Evolutionary conservation across 148 eudicot genomes (phyloP).

Genomic region (Diospyros kaki): DNA sequence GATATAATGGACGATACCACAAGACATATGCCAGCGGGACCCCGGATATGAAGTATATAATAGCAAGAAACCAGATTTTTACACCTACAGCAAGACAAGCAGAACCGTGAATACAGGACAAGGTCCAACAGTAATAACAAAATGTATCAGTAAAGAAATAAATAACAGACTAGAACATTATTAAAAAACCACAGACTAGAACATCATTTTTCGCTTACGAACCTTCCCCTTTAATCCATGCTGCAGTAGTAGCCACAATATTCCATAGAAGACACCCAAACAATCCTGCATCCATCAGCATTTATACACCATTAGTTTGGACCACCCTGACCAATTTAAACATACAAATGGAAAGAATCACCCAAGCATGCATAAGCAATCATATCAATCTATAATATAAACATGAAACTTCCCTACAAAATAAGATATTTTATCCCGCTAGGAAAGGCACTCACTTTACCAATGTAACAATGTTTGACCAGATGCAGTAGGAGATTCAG

Average conservation of each 20-base stretch:
- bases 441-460: neutral
- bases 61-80: conserved; percentile 85
- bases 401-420: neutral
- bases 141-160: neutral
- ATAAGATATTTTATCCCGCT: neutral
- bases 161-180: neutral
- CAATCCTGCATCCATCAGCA: conserved; percentile 53
- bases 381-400: neutral
- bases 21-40: conserved; percentile 82
- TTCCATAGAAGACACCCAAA: conserved; percentile 75
- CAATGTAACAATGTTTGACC: neutral
- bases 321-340: neutral
- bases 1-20: conserved; percentile 93
- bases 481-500: conserved; percentile 6
- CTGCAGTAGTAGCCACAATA: conserved; percentile 71
- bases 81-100: conserved; percentile 35
- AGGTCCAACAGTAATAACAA: neutral
- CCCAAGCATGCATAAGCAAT: neutral
- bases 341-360: neutral
- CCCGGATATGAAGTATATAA: conserved; percentile 89
- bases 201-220: conserved; percentile 13
- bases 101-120: conserved; percentile 1
- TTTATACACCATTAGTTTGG: conserved; percentile 8
- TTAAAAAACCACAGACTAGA: neutral
- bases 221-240: conserved; percentile 86